A percentile compares a stretch with the other conserved stretches of the same genome.
phyloP scores from a whole-genome alignment of 345 rosid species.

The Gossypium herbaceum region DNA sequence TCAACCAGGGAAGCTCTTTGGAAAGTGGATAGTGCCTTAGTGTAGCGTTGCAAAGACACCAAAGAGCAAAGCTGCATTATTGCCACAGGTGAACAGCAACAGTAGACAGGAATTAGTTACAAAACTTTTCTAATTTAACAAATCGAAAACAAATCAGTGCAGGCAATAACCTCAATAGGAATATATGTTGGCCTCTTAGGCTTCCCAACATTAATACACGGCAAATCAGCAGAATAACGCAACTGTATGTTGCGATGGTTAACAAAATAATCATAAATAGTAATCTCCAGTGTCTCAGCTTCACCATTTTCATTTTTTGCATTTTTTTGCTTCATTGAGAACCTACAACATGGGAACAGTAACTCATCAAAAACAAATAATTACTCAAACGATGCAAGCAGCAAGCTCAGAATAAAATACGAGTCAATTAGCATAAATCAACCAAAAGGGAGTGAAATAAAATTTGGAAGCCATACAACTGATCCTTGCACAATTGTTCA shows the following conservation, averaged over 20 bases:
- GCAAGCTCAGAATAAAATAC: background rate
- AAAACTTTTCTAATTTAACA: background rate
- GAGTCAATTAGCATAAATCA: background rate
- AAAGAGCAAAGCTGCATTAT: constrained; percentile 57
- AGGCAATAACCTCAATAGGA: constrained; percentile 63
- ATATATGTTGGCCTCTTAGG: constrained; percentile 78
- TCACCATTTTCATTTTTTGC: constrained; percentile 41
- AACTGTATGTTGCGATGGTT: constrained; percentile 49
- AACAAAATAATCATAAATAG: constrained; percentile 67
- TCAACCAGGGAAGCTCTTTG: constrained; percentile 85
- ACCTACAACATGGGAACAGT: constrained; percentile 40
- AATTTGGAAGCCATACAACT: constrained; percentile 33
- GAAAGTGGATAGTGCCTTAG: constrained; percentile 60
- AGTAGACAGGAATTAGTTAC: background rate
- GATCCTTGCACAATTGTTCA: constrained; percentile 55
- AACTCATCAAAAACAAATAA: background rate
- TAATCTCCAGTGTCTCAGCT: constrained; percentile 39
- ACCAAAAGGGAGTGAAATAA: background rate
- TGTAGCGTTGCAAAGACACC: constrained; percentile 83
- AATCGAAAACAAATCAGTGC: background rate
- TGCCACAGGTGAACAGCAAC: background rate
- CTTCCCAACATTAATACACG: constrained; percentile 91
- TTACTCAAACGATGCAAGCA: background rate
- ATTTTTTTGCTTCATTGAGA: constrained; percentile 44
- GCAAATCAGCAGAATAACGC: constrained; percentile 59